Evolutionary conservation across 306 rosid species (phyloP).

Genomic region (Vachellia pachyceras): DNA sequence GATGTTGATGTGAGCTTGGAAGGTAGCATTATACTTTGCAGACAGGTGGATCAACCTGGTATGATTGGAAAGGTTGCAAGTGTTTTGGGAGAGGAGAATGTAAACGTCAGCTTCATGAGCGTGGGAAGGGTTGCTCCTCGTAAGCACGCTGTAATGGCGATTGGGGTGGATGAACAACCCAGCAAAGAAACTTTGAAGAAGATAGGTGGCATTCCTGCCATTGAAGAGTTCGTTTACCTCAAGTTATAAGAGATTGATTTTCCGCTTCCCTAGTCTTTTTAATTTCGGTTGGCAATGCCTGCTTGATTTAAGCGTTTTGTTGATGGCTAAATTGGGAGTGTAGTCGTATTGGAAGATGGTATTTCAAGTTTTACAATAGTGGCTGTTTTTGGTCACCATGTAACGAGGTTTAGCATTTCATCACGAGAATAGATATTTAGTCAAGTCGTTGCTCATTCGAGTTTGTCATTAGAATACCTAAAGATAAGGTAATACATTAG

Average conservation of each 20-base stretch:
- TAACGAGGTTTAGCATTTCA: neutral
- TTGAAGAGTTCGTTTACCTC: slow-evolving; percentile 93
- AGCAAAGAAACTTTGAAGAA: slow-evolving; percentile 70
- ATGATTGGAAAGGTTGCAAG: slow-evolving; percentile 92
- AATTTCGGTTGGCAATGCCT: slow-evolving; percentile 36
- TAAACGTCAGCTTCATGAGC: slow-evolving; percentile 98
- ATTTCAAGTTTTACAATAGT: slow-evolving; percentile 38
- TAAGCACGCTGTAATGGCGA: slow-evolving; percentile 98
- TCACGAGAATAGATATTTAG: neutral
- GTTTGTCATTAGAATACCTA: neutral
- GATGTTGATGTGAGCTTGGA: slow-evolving; percentile 98
- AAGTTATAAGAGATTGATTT: slow-evolving; percentile 60
- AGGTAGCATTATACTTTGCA: slow-evolving; percentile 87
- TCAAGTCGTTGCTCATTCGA: slow-evolving; percentile 16
- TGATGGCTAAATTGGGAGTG: slow-evolving; percentile 28
- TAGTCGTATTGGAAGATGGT: slow-evolving; percentile 44
- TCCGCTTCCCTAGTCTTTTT: neutral
- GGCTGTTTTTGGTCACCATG: neutral
- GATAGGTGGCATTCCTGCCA: slow-evolving; percentile 86
- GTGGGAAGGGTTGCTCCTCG: slow-evolving; percentile 98
- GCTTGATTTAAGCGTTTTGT: slow-evolving; percentile 50
- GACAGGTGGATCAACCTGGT: slow-evolving; percentile 99
- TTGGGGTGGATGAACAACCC: slow-evolving; percentile 94
- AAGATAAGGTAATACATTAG: too few relatives aligned
- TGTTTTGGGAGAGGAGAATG: slow-evolving; percentile 86